A percentile compares a stretch with the other conserved stretches of the same genome.
phyloP scores from a whole-genome alignment of 2,329 filamentous ascomycete species.

The Trichoderma polysporum region DNA sequence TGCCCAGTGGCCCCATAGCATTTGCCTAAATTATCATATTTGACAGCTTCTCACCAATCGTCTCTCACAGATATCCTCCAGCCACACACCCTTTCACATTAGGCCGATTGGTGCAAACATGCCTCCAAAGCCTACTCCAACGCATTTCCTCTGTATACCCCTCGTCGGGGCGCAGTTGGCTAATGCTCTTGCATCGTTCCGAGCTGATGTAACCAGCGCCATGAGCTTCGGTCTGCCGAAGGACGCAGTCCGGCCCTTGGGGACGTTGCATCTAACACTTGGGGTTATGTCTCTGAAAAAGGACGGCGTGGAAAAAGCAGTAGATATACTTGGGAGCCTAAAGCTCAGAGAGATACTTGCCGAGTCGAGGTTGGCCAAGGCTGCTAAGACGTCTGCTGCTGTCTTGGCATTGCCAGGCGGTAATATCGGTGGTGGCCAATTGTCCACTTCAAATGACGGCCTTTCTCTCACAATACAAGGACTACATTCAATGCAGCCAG shows the following conservation, averaged over 20 bases:
- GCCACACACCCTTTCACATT: neutral
- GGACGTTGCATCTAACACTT: slow-evolving; percentile 81
- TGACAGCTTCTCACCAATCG: slow-evolving; percentile 9
- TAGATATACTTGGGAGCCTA: slow-evolving; percentile 41
- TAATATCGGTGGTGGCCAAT: neutral
- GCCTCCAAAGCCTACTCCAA: slow-evolving; percentile 49
- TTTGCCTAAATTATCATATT: neutral
- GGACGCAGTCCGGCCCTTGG: slow-evolving; percentile 70
- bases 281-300: slow-evolving; percentile 76
- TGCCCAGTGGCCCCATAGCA: neutral
- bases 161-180: slow-evolving; percentile 67
- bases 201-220: slow-evolving; percentile 52
- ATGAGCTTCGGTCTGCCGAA: slow-evolving; percentile 54
- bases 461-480: slow-evolving; percentile 52
- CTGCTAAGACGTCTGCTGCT: neutral
- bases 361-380: slow-evolving; percentile 24
- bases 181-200: slow-evolving; percentile 61
- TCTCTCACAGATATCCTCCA: slow-evolving; percentile 5
- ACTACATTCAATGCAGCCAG: slow-evolving; percentile 60
- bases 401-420: slow-evolving; percentile 16
- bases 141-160: slow-evolving; percentile 76
- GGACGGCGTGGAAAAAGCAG: slow-evolving; percentile 45
- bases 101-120: slow-evolving; percentile 27
- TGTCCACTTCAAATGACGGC: slow-evolving; percentile 22
- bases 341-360: slow-evolving; percentile 42